A percentile compares a stretch with the other conserved stretches of the same genome.
phyloP scores from a whole-genome alignment of 1,139 yeast species.

The Geotrichum phurueaensis region DNA sequence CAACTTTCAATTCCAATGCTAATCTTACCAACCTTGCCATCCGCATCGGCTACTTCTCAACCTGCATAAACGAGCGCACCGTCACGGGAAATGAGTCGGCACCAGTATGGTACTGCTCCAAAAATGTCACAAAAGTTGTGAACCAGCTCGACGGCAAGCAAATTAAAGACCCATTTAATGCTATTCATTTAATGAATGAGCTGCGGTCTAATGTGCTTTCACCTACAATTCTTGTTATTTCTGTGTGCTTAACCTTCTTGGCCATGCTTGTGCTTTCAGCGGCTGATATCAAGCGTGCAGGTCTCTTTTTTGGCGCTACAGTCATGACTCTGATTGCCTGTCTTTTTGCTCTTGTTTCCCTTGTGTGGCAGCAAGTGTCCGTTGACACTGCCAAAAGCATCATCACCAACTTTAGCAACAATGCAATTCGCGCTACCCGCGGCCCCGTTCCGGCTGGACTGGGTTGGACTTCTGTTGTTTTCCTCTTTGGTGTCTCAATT shows the following conservation, averaged over 20 bases:
- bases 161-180: slow-evolving; percentile 26
- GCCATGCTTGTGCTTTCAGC: slow-evolving; percentile 11
- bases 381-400: slow-evolving; percentile 20
- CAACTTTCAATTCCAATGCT: slow-evolving; percentile 13
- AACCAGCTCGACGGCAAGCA: slow-evolving; percentile 15
- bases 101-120: slow-evolving; percentile 26
- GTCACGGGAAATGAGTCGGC: slow-evolving; percentile 9
- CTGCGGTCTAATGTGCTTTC: slow-evolving; percentile 13
- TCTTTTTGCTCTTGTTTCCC: slow-evolving; percentile 22
- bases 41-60: slow-evolving; percentile 29
- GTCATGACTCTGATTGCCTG: slow-evolving; percentile 20
- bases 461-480: slow-evolving; percentile 17
- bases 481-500: slow-evolving; percentile 14
- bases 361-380: slow-evolving; percentile 30
- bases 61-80: slow-evolving; percentile 23
- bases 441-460: slow-evolving; percentile 17
- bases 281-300: slow-evolving; percentile 5
- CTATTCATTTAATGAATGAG: slow-evolving; percentile 20
- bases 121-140: slow-evolving; percentile 21
- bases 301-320: slow-evolving; percentile 20
- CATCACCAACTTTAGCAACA: slow-evolving; percentile 18
- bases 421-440: slow-evolving; percentile 6
- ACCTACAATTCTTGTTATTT: slow-evolving; percentile 13
- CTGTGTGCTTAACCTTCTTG: slow-evolving; percentile 11
- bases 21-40: slow-evolving; percentile 21